These are phyloP conservation scores for Cercophora samala DNA, from an alignment of 495 filamentous ascomycete species.

Conservation along the genomic window DNA sequence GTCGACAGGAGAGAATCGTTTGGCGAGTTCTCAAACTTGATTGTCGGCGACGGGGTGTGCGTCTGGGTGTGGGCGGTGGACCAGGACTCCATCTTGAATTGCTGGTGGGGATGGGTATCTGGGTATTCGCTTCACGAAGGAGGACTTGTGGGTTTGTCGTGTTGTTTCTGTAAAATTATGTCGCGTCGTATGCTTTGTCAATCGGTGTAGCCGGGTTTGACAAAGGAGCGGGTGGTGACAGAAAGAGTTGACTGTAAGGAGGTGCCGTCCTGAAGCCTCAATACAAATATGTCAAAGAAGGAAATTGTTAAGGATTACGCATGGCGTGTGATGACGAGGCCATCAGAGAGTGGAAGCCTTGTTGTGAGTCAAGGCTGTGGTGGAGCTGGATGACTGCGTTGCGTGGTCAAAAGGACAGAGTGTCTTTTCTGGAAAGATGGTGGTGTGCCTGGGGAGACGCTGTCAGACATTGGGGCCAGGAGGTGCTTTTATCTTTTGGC, in stretches of 20 bases:
- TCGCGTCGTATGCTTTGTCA: conserved; percentile 3
- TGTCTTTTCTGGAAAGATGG: conserved; percentile 22
- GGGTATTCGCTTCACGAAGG: conserved; percentile 25
- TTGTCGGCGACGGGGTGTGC: conserved; percentile 39
- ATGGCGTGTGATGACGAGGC: conserved; percentile 30
- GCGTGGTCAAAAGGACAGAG: conserved; percentile 30
- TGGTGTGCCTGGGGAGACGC: conserved; percentile 13
- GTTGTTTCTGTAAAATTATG: conserved; percentile 8
- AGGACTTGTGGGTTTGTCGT: conserved; percentile 35
- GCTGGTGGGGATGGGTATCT: conserved; percentile 36
- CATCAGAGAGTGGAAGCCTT: conserved; percentile 24
- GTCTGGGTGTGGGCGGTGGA: conserved; percentile 27
- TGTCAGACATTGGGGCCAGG: conserved; percentile 23
- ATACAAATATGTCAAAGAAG: conserved; percentile 37
- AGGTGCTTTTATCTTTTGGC: conserved; percentile 37
- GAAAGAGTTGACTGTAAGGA: conserved; percentile 32
- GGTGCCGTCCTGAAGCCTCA: conserved; percentile 44
- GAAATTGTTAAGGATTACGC: conserved; percentile 24
- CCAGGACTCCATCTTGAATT: conserved; percentile 39
- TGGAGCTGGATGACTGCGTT: conserved; percentile 26
- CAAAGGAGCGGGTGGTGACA: conserved; percentile 9
- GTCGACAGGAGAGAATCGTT: conserved; percentile 53
- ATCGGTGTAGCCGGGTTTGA: conserved; percentile 5
- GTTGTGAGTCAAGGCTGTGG: conserved; percentile 11
- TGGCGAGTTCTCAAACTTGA: conserved; percentile 50